A percentile compares a stretch with the other conserved stretches of the same genome.
Evolutionary conservation across 805 yeast genomes (phyloP).

Genomic region (Ogataea philodendri): DNA sequence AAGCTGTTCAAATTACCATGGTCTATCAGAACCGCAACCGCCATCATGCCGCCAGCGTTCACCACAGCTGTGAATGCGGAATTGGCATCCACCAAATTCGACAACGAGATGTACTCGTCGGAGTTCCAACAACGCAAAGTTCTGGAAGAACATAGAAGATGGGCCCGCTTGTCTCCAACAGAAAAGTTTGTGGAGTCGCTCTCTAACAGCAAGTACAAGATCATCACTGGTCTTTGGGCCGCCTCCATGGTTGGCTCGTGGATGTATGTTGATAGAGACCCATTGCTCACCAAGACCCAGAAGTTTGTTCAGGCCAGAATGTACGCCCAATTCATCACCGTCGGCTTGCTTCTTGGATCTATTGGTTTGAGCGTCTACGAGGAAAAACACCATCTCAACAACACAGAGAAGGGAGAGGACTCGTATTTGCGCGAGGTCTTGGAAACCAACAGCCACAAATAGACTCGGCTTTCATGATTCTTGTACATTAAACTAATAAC

Average conservation of each 20-base stretch:
- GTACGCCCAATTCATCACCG: constrained; percentile 85
- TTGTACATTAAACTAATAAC: constrained; percentile 22
- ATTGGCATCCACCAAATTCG: constrained; percentile 65
- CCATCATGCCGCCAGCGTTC: constrained; percentile 66
- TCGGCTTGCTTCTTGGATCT: constrained; percentile 64
- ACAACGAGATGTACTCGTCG: constrained; percentile 55
- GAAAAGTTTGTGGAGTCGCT: constrained; percentile 52
- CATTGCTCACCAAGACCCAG: constrained; percentile 70
- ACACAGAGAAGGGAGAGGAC: constrained; percentile 33
- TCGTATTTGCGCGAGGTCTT: constrained; percentile 48
- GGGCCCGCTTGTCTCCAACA: constrained; percentile 46
- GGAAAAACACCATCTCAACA: constrained; percentile 46
- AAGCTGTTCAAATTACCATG: constrained; percentile 45
- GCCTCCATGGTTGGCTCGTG: constrained; percentile 79
- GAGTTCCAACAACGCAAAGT: constrained; percentile 39
- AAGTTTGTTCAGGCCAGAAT: constrained; percentile 86
- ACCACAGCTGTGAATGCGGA: constrained; percentile 66
- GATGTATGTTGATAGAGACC: constrained; percentile 69
- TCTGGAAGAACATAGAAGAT: constrained; percentile 48
- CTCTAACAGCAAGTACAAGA: constrained; percentile 58
- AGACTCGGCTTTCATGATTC: no score
- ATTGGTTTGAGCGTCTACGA: constrained; percentile 66
- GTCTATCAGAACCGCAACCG: constrained; percentile 61
- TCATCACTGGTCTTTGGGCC: constrained; percentile 76
- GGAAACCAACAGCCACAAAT: constrained; percentile 10